Conservation (phyloP, 129 eudicot genomes). For the Logfia minima region DNA sequence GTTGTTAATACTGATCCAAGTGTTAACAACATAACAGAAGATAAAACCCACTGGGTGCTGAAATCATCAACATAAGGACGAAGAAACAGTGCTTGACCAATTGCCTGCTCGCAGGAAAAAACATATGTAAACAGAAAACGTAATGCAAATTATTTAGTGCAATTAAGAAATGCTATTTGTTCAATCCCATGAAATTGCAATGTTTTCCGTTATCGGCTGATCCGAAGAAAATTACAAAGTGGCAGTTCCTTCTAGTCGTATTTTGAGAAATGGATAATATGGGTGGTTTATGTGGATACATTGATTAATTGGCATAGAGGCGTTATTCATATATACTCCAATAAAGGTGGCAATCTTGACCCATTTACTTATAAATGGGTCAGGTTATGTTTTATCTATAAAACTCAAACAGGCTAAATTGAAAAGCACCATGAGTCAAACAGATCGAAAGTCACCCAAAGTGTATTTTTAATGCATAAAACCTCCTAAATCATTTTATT, state of each 20-base stretch:
- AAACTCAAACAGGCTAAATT: no score
- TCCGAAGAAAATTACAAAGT: no score
- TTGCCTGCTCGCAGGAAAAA: conserved; percentile 51
- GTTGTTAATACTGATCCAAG: conserved; percentile 89
- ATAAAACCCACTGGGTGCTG: conserved; percentile 85
- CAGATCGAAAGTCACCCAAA: not conserved
- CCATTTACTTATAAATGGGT: no score
- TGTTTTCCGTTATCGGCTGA: no score
- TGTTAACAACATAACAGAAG: conserved; percentile 75
- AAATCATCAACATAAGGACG: conserved; percentile 95
- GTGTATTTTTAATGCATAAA: not conserved
- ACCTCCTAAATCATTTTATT: not conserved
- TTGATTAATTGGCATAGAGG: no score
- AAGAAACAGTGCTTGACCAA: conserved; percentile 92
- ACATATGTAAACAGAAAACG: not conserved
- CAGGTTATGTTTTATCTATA: no score
- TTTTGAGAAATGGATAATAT: no score
- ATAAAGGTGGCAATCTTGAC: no score
- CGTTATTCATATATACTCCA: no score
- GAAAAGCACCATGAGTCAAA: not conserved
- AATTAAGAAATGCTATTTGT: not conserved
- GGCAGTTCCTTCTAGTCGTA: no score
- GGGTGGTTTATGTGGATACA: no score
- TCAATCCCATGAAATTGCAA: conserved; percentile 9
- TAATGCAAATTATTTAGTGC: not conserved